Base-by-base conservation (phyloP, 371 early-diverging fungal species). In the Apophysomyces sp. region DNA sequence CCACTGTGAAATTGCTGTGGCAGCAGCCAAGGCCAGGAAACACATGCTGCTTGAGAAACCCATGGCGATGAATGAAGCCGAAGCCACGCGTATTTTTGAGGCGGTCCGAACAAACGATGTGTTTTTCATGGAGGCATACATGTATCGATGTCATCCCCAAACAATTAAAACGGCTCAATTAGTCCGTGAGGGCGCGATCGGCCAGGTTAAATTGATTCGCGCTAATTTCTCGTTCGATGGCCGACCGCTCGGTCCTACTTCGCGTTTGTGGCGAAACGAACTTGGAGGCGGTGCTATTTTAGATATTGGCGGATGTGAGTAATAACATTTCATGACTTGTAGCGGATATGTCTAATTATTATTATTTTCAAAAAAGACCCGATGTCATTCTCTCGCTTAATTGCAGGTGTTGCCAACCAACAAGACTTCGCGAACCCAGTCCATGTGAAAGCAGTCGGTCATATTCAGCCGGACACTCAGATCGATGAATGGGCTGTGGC, bases 1-100 rank as follows among this genome's bases (percentile, higher is more conserved):
- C 4, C 84, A 84, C 59, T 71, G 60, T 34, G 75, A 72, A 8
- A 55, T 80, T 16, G 75, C 81, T 26, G 36, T 72, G 0, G 62
- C 52, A 6, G 63, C 76, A 0, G 72, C 71, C 0, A 59, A 74
- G 12, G 69, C 73, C 13, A 68, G 71, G 27, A 84, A 84, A 39
- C 77, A 82, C 51, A 68, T 81, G 41, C 65, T 84, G 26, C 68
- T 76, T 18, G 84, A 84, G 51, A 84, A 84, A 31, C 84, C 84
- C 7, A 71, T 82, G 67, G 76, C 78, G 9, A 75, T 78, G 72
- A 76, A 66, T 57, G 71, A 73, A 27, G 27, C 18, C 0, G 78
- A 83, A 58, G 82, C 72, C 2, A 32, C 54, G 28, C 52, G 53
- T 2, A 72, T 81, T 16, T 40, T 83, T 15, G 62, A 66, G 1